phyloP scores from a whole-genome alignment of 2,329 filamentous ascomycete species.

The Trichoderma aggressivum region DNA sequence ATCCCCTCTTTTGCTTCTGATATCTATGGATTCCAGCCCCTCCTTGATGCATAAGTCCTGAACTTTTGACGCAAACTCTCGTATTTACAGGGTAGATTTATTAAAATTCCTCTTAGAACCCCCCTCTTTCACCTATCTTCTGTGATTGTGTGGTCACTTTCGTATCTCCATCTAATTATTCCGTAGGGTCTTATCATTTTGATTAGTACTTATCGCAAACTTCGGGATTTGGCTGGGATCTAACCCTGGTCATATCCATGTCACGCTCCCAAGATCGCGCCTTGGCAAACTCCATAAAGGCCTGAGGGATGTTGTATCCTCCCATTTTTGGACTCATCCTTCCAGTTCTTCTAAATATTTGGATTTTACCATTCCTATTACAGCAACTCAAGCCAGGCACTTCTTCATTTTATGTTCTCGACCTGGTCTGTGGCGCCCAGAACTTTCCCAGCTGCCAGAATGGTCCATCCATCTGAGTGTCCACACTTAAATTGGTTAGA shows the following conservation, averaged over 20 bases:
- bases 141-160: background rate
- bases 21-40: background rate
- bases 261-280: background rate
- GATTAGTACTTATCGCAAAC: background rate
- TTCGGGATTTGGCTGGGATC: background rate
- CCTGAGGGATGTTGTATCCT: background rate
- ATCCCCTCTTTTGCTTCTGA: background rate
- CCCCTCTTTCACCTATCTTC: background rate
- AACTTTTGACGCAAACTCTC: background rate
- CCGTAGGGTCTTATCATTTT: background rate
- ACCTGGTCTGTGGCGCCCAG: background rate
- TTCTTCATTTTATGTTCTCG: background rate
- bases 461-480: background rate
- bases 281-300: background rate
- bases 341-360: background rate
- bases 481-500: background rate
- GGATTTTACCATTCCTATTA: background rate
- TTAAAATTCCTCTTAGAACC: background rate
- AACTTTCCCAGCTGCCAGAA: background rate
- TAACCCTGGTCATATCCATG: background rate
- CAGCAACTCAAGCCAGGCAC: background rate
- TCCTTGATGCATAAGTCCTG: background rate
- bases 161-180: background rate
- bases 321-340: background rate
- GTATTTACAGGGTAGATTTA: background rate